A percentile compares a stretch with the other conserved stretches of the same genome.
Conservation (phyloP, 2,329 filamentous ascomycete genomes). For the Aspergillus bombycis region DNA sequence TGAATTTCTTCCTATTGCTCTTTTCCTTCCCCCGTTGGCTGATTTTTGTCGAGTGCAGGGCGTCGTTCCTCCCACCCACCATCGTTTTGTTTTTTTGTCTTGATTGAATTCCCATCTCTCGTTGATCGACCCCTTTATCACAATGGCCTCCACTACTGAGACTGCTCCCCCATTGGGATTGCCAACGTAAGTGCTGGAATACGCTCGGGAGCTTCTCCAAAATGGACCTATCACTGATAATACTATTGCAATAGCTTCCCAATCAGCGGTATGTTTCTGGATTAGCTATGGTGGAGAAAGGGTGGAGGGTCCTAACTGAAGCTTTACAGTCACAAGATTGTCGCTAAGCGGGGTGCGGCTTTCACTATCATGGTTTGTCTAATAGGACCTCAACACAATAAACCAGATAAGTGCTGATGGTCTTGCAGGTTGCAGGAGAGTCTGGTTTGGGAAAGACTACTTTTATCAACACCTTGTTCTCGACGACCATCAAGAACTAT, state of each 20-base stretch:
- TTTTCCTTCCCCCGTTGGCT: slow-evolving; percentile 5
- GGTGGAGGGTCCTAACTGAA: slow-evolving; percentile 26
- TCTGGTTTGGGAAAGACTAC: slow-evolving; percentile 98
- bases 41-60: slow-evolving; percentile 11
- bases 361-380: slow-evolving; percentile 95
- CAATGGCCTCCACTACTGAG: slow-evolving; percentile 61
- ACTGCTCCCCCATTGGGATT: slow-evolving; percentile 72
- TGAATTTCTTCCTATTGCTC: not conserved
- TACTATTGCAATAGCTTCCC: slow-evolving; percentile 56
- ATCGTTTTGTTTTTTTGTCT: slow-evolving; percentile 24
- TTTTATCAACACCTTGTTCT: slow-evolving; percentile 99
- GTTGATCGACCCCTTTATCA: slow-evolving; percentile 28
- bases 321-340: slow-evolving; percentile 66
- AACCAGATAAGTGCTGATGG: slow-evolving; percentile 28
- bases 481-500: slow-evolving; percentile 99
- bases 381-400: not conserved
- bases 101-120: slow-evolving; percentile 16
- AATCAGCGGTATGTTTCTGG: slow-evolving; percentile 66
- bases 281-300: slow-evolving; percentile 13
- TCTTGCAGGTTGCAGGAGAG: slow-evolving; percentile 85
- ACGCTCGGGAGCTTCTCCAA: not conserved
- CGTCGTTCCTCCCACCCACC: slow-evolving; percentile 20
- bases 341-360: slow-evolving; percentile 84
- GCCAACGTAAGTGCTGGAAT: slow-evolving; percentile 62
- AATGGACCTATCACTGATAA: slow-evolving; percentile 35